Evolutionary conservation across 2,329 filamentous ascomycete genomes (phyloP).

Genomic region (Raffaelea arxii): DNA sequence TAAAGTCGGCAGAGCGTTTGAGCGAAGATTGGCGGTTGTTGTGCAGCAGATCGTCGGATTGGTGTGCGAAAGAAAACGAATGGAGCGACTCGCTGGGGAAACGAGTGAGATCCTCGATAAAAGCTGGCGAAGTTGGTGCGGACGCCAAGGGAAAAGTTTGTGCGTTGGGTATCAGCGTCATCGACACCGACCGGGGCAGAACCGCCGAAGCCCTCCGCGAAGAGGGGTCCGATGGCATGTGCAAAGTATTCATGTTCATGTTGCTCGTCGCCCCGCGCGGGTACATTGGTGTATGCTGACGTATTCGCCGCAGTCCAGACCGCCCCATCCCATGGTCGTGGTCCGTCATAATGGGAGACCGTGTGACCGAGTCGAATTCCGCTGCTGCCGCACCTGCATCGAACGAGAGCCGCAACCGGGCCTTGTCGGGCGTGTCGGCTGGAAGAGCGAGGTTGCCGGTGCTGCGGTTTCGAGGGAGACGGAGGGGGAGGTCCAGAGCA

Average conservation of each 20-base stretch:
- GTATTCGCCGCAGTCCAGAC: slow-evolving; percentile 85
- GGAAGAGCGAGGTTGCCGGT: slow-evolving; percentile 49
- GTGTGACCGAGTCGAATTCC: slow-evolving; percentile 63
- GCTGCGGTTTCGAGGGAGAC: slow-evolving; percentile 55
- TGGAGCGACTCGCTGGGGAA: slow-evolving; percentile 95
- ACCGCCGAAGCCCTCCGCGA: slow-evolving; percentile 50
- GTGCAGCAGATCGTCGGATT: slow-evolving; percentile 85
- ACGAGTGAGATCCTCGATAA: slow-evolving; percentile 78
- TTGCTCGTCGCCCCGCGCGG: slow-evolving; percentile 44
- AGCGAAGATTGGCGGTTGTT: slow-evolving; percentile 86
- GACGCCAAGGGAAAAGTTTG: slow-evolving; percentile 38
- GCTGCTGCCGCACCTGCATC: slow-evolving; percentile 53
- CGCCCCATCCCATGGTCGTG: slow-evolving; percentile 80
- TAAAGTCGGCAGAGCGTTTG: slow-evolving; percentile 91
- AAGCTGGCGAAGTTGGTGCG: slow-evolving; percentile 63
- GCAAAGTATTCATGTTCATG: no score
- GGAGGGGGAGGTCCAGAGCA: slow-evolving; percentile 36
- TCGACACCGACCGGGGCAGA: slow-evolving; percentile 59
- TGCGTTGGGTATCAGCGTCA: slow-evolving; percentile 56
- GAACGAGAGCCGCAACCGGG: slow-evolving; percentile 64
- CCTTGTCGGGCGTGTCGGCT: slow-evolving; percentile 43
- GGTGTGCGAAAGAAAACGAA: slow-evolving; percentile 95
- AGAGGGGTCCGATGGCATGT: slow-evolving; percentile 13
- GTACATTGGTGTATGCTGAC: slow-evolving; percentile 73
- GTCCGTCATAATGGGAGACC: slow-evolving; percentile 75